Conservation (phyloP, 2,329 filamentous ascomycete species). For the Pseudovirgaria hyperparasitica region DNA sequence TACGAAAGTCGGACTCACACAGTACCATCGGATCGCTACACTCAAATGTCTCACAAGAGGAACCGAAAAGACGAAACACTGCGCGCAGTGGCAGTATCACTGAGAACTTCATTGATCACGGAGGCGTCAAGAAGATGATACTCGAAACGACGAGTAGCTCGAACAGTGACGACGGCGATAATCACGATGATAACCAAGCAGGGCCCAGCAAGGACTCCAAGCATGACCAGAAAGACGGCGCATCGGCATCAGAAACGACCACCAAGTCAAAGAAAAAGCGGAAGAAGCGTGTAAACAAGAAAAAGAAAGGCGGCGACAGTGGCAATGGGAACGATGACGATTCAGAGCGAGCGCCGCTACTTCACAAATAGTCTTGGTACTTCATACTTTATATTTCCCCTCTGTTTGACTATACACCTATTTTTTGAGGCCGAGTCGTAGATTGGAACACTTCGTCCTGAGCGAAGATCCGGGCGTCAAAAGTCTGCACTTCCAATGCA, state of each 20-base stretch:
- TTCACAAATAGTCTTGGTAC: slow-evolving; percentile 9
- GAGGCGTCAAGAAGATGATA: slow-evolving; percentile 64
- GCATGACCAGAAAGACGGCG: slow-evolving; percentile 8
- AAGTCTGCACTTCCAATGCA: too few relatives aligned
- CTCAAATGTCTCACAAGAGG: slow-evolving; percentile 12
- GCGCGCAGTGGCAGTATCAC: slow-evolving; percentile 67
- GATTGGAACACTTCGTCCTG: too few relatives aligned
- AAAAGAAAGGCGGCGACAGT: slow-evolving; percentile 15
- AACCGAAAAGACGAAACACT: slow-evolving; percentile 29
- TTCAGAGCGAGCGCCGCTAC: slow-evolving; percentile 20
- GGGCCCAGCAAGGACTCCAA: slow-evolving; percentile 8
- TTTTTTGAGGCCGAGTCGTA: too few relatives aligned
- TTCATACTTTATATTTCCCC: too few relatives aligned
- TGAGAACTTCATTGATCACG: slow-evolving; percentile 62
- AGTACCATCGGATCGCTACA: slow-evolving; percentile 22
- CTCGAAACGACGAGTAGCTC: slow-evolving; percentile 51
- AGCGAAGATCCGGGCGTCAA: too few relatives aligned
- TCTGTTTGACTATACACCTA: too few relatives aligned
- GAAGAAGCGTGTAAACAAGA: slow-evolving; percentile 24
- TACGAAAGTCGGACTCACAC: slow-evolving; percentile 9
- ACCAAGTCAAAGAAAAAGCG: slow-evolving; percentile 20
- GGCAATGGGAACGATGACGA: slow-evolving; percentile 8
- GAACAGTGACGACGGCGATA: slow-evolving; percentile 12
- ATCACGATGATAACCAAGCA: slow-evolving; percentile 12
- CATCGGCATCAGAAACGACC: slow-evolving; percentile 10